phyloP scores from a whole-genome alignment of 148 eudicot genomes.

The Silene latifolia region DNA sequence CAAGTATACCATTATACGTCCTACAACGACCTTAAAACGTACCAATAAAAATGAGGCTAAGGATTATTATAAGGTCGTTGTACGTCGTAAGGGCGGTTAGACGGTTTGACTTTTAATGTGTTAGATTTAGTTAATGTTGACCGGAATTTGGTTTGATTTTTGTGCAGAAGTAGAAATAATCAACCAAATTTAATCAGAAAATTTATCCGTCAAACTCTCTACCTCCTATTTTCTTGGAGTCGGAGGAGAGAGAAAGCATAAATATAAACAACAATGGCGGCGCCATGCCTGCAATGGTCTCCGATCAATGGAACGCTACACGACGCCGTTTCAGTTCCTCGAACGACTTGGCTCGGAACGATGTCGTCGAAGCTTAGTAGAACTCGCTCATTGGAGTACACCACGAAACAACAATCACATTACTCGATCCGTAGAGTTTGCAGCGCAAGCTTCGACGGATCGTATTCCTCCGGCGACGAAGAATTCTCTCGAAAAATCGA shows the following conservation, averaged over 20 bases:
- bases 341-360: constrained; percentile 31
- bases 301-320: constrained; percentile 26
- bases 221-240: not conserved
- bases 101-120: too few species aligned
- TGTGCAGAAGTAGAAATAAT: not conserved
- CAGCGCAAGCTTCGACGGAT: constrained; percentile 45
- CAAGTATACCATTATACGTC: too few species aligned
- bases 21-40: too few species aligned
- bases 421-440: constrained; percentile 40
- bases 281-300: constrained; percentile 38
- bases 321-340: constrained; percentile 38
- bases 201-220: not conserved
- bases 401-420: constrained; percentile 14
- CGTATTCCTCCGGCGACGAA: constrained; percentile 44
- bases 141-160: constrained; percentile 1
- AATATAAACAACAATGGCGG: constrained; percentile 24
- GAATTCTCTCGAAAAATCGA: constrained; percentile 59
- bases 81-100: too few species aligned
- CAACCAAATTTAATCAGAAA: not conserved
- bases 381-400: constrained; percentile 34
- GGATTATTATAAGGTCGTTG: too few species aligned
- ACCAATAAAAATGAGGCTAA: too few species aligned
- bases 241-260: constrained; percentile 8
- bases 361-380: constrained; percentile 36
- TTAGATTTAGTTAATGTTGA: not conserved